Base-by-base conservation (phyloP, 768 basidiomycete genomes). In the Xanthoconium stramineum region DNA sequence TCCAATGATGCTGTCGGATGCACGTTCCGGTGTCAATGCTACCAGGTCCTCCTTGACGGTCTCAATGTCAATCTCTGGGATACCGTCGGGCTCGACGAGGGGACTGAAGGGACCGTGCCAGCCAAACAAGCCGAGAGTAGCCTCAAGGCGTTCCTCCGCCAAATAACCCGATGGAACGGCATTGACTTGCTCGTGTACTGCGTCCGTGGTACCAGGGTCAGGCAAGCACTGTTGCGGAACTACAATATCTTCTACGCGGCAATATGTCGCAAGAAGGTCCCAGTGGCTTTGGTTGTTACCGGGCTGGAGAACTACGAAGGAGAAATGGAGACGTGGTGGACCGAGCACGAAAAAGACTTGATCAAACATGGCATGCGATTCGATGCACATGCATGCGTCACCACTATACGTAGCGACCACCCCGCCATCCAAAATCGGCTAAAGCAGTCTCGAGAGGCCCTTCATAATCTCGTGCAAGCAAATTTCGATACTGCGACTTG, bases 241-340 rank as follows among this genome's bases (percentile, higher is more conserved):
- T 74, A 73, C 52, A 61, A 65, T 17, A 50, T 68, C 36, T 68
- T 73, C 57, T 66, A 68, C 47, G 59, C 59, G 5, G 61, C 62
- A 11, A 59, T 75, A 24, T 72, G 68, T 29, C 62, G 70, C 53
- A 65, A 62, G 53, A 66, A 69, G 47, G 64, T 71, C 13, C 71
- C 70, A 2, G 59, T 73, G 4, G 69, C 68, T 28, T 47, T 74
- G 46, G 59, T 75, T 14, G 71, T 73, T n/a, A 73, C 72, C 3
- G 74, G 72, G 20, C 63, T 75, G 35, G 74, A 74, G 55, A 71
- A 71, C 39, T 62, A 69, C 3, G 63, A 72, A 30, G 61, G 59
- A n/a, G 65, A 70, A 9, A 74, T 74, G 67, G 69, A 71, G 2
- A 51, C 47, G 35, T 78, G 77, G 77, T 78, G 76, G 77, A 55